Conservation (phyloP, 345 rosid species). For the Sonneratia caseolaris region DNA sequence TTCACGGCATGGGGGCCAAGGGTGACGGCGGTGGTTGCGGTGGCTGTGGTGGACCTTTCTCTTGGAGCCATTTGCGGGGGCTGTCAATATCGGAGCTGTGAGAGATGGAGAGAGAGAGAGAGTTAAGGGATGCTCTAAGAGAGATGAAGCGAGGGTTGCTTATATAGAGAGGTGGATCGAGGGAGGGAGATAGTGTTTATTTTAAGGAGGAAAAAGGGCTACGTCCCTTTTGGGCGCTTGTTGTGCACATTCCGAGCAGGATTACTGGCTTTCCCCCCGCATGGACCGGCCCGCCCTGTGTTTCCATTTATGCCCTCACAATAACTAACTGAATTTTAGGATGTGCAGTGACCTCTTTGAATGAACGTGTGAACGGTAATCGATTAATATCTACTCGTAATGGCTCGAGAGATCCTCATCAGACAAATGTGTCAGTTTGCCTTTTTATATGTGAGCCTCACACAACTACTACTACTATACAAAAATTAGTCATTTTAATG, state of each 20-base stretch:
- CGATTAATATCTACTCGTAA: neutral
- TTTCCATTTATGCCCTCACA: neutral
- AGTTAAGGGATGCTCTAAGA: neutral
- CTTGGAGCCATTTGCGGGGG: conserved; percentile 37
- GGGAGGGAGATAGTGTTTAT: neutral
- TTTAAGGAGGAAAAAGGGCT: neutral
- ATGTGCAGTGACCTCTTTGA: neutral
- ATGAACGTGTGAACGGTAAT: neutral
- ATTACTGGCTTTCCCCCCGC: conserved; percentile 5
- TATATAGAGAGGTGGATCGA: neutral
- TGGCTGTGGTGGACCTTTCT: conserved; percentile 19
- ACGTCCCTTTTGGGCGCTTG: conserved; percentile 20
- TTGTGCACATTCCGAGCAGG: conserved; percentile 17
- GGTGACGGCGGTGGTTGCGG: conserved; percentile 14
- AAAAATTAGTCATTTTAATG: no score
- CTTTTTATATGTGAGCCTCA: no score
- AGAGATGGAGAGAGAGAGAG: neutral
- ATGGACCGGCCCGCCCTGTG: neutral
- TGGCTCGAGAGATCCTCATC: neutral
- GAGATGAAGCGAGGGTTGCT: neutral
- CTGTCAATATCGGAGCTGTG: neutral
- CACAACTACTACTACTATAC: no score
- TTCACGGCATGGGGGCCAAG: conserved; percentile 10
- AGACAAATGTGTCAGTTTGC: no score
- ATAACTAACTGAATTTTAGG: neutral